Evolutionary conservation across 441 rosid genomes (phyloP).

Genomic region (Macaranga tanarius): DNA sequence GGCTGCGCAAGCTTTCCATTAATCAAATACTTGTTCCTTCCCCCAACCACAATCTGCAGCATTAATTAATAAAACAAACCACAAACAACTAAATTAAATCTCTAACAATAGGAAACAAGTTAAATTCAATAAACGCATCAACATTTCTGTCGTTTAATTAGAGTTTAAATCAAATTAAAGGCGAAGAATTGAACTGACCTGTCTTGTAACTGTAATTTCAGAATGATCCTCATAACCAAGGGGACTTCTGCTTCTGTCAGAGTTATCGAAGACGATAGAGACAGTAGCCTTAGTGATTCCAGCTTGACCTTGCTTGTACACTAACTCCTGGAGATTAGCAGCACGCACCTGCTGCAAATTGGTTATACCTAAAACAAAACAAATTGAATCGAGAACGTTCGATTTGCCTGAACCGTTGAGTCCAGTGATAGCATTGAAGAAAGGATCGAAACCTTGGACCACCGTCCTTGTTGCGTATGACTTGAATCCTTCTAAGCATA

Average conservation of each 20-base stretch:
- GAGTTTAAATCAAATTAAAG: neutral
- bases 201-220: slow-evolving; percentile 91
- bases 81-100: neutral
- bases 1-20: slow-evolving; percentile 98
- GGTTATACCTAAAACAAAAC: slow-evolving; percentile 94
- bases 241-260: slow-evolving; percentile 73
- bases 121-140: neutral
- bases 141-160: neutral
- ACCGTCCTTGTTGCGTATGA: slow-evolving; percentile 94
- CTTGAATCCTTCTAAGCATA: slow-evolving; percentile 92
- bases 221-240: slow-evolving; percentile 84
- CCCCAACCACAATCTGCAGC: slow-evolving; percentile 93
- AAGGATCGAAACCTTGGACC: slow-evolving; percentile 87
- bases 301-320: slow-evolving; percentile 99
- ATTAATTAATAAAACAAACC: slow-evolving; percentile 11
- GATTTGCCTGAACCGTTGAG: slow-evolving; percentile 98
- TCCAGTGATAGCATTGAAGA: slow-evolving; percentile 94
- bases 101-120: neutral
- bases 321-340: slow-evolving; percentile 94
- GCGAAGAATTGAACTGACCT: slow-evolving; percentile 42
- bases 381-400: slow-evolving; percentile 91
- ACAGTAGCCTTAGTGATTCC: slow-evolving; percentile 97
- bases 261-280: slow-evolving; percentile 79
- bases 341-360: slow-evolving; percentile 99
- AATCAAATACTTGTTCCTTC: slow-evolving; percentile 92